A percentile compares a stretch with the other conserved stretches of the same genome.
phyloP scores from a whole-genome alignment of 805 yeast species.

The Saccharomycopsis fibuligera region DNA sequence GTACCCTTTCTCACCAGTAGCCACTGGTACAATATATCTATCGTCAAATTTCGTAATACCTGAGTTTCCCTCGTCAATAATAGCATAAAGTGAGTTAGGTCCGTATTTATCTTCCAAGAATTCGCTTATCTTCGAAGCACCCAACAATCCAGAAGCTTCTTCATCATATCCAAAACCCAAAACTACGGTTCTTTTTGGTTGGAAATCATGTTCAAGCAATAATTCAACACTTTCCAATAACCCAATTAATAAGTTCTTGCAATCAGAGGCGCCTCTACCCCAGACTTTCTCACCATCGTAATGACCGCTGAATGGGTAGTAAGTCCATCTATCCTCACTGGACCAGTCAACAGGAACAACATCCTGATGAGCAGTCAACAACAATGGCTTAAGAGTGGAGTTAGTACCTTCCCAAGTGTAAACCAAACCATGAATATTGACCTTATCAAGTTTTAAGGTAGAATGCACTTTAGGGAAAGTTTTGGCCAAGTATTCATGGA shows the following conservation, averaged over 20 bases:
- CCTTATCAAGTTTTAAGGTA: slow-evolving; percentile 40
- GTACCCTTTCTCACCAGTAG: slow-evolving; percentile 58
- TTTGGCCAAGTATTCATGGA: slow-evolving; percentile 48
- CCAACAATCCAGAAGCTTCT: slow-evolving; percentile 58
- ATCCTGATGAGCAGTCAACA: slow-evolving; percentile 74
- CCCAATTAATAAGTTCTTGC: slow-evolving; percentile 62
- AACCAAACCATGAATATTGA: slow-evolving; percentile 59
- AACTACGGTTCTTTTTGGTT: slow-evolving; percentile 55
- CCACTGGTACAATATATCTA: slow-evolving; percentile 45
- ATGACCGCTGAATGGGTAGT: slow-evolving; percentile 63
- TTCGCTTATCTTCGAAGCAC: slow-evolving; percentile 50
- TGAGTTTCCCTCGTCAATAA: slow-evolving; percentile 65
- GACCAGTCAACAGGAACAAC: slow-evolving; percentile 68
- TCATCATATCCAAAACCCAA: slow-evolving; percentile 76
- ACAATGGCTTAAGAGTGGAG: slow-evolving; percentile 47
- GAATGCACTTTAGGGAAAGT: slow-evolving; percentile 49
- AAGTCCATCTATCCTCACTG: slow-evolving; percentile 52
- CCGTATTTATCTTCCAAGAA: slow-evolving; percentile 53
- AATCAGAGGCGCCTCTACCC: slow-evolving; percentile 78
- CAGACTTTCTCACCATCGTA: slow-evolving; percentile 63
- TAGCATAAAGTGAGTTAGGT: slow-evolving; percentile 46
- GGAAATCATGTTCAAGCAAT: slow-evolving; percentile 43
- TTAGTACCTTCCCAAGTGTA: slow-evolving; percentile 47
- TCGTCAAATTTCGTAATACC: slow-evolving; percentile 37
- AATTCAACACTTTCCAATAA: slow-evolving; percentile 59